Evolutionary conservation across 208 protist genomes (phyloP), one percentile per base, ranked within the genome.

Genomic region (Porcisia hertigi): DNA sequence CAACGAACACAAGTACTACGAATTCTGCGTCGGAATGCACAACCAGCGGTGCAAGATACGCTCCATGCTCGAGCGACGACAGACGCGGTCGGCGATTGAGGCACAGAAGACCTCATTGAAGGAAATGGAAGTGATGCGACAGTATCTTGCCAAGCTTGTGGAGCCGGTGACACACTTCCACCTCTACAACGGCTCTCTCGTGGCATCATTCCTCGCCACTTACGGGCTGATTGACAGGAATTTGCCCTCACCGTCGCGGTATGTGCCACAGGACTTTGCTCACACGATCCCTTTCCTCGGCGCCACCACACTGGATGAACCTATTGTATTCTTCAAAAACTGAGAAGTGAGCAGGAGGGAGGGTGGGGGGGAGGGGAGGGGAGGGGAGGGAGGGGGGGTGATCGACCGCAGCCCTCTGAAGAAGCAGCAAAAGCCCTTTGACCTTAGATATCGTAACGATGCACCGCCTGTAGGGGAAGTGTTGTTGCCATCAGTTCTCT

Each of bases 211-310:
- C 54, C 79, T 97, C 18, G 90, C 88, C 11, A 92, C 90, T 0
- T 94, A 92, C 73, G 90, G 87, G 59, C 77, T 95, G 2, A 71
- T 97, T 5, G 87, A 94, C 62, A 86, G 92, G 12, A 80, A 88
- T 52, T 62, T 88, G 69, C 90, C 91, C 12, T 74, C 87, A 45
- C 87, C 89, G 20, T 95, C 88, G 52, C 87, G 89, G n/a, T 97
- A 94, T 80, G 88, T 95, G 12, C 85, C 92, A 52, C 88, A 94
- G 70, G 93, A 97, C 81, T 97, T 96, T 84, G 88, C 91, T 3
- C 88, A 92, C 78, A 86, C 91, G 52, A 55, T 96, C 36, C 93
- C 93, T 5, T 94, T 94, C 71, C 89, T 85, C 12, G 83, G 88
- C 43, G 82, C 90, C 25, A 90, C 88, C 7, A 72, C 55, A 16